These are phyloP conservation scores for Straminergon stramineum DNA, from an alignment of 225 moss, liverwort and hornwort genomes.

Conservation along the genomic window DNA sequence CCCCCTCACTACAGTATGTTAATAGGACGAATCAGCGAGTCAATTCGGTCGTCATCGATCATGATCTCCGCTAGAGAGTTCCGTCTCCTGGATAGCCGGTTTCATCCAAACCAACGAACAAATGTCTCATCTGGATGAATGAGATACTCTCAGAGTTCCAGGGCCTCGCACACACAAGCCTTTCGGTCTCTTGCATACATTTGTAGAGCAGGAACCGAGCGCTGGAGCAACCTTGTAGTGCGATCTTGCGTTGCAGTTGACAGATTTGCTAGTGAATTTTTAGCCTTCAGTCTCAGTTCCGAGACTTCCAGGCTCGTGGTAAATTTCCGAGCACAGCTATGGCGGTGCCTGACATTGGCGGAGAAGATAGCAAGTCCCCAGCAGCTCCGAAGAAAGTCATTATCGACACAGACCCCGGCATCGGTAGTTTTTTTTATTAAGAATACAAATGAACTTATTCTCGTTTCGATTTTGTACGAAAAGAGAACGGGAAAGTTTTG, in stretches of 20 bases:
- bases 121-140: background rate
- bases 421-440: slow-evolving; percentile 24
- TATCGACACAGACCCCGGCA: slow-evolving; percentile 96
- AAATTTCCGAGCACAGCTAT: background rate
- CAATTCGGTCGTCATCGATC: background rate
- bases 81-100: background rate
- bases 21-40: background rate
- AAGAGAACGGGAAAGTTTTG: background rate
- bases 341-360: slow-evolving; percentile 17
- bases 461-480: background rate
- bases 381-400: slow-evolving; percentile 66
- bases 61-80: background rate
- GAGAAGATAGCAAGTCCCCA: background rate
- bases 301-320: too few relatives aligned
- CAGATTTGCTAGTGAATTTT: background rate
- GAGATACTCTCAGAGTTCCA: too few relatives aligned
- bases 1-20: background rate
- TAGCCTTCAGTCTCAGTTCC: background rate
- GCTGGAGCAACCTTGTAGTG: background rate
- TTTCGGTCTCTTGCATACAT: background rate
- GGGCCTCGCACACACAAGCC: background rate
- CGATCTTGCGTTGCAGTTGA: background rate
- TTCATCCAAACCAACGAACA: background rate
- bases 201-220: background rate
- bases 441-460: background rate